phyloP scores from a whole-genome alignment of 108 stramenopile genomes.

The Aurantiochytrium sp. region DNA sequence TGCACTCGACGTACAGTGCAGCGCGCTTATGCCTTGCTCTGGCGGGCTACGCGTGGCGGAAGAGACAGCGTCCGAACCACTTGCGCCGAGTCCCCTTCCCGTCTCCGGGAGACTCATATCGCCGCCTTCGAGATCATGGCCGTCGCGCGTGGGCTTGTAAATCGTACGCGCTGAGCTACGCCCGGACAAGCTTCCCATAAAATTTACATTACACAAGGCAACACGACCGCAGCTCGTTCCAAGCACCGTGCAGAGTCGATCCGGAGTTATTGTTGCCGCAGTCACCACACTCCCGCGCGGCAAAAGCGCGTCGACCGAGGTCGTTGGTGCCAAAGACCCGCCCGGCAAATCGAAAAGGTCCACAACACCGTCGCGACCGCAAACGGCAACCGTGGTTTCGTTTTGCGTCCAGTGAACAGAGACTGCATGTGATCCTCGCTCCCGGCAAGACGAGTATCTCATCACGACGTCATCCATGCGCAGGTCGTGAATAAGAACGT shows the following conservation, averaged over 20 bases:
- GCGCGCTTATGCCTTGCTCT: background rate
- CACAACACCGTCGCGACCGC: background rate
- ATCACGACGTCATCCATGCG: background rate
- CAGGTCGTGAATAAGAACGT: background rate
- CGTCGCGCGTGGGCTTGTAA: background rate
- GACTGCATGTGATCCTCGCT: background rate
- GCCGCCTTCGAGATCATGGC: background rate
- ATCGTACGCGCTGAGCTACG: background rate
- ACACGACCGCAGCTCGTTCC: conserved; percentile 2
- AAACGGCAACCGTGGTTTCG: background rate
- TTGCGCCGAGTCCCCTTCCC: too few species aligned
- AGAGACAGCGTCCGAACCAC: too few species aligned
- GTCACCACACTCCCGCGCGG: background rate
- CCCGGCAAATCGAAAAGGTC: background rate
- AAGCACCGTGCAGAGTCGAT: background rate
- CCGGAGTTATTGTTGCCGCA: background rate
- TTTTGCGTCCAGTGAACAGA: background rate
- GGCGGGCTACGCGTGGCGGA: background rate
- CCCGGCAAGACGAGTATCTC: background rate
- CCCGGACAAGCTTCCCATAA: background rate
- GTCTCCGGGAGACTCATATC: background rate
- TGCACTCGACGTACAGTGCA: background rate
- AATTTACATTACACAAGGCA: background rate
- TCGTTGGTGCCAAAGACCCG: background rate
- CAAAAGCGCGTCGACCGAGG: background rate